phyloP scores from a whole-genome alignment of 805 yeast species.

The Metschnikowia hibisci region DNA sequence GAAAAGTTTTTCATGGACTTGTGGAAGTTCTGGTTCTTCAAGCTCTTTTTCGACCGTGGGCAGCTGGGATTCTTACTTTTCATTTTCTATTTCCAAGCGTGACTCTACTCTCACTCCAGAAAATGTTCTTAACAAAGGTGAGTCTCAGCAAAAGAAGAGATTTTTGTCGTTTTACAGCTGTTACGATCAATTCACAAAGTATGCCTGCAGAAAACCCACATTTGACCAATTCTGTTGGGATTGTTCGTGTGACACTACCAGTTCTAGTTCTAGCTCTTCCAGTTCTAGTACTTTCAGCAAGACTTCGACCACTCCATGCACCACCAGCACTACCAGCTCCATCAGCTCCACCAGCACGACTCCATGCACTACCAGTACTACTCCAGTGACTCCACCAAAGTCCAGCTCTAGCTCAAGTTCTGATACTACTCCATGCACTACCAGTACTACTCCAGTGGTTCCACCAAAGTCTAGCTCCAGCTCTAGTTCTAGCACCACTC shows the following conservation, averaged over 20 bases:
- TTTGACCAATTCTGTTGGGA: slow-evolving; percentile 11
- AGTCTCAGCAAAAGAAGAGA: slow-evolving; percentile 6
- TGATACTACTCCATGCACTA: background rate
- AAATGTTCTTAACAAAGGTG: background rate
- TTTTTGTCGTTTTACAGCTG: slow-evolving; percentile 2
- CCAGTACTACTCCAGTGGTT: background rate
- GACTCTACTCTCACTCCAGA: slow-evolving; percentile 4
- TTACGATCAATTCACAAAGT: background rate
- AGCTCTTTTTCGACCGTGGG: background rate
- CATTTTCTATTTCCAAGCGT: slow-evolving; percentile 3
- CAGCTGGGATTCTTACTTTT: slow-evolving; percentile 1
- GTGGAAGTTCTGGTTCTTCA: background rate
- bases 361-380: background rate
- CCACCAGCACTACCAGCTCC: background rate
- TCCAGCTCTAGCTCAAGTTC: background rate
- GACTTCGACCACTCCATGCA: slow-evolving; percentile 2
- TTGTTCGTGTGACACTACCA: slow-evolving; percentile 2
- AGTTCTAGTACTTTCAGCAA: background rate
- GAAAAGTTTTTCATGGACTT: slow-evolving; percentile 2
- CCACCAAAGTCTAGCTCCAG: slow-evolving; percentile 1
- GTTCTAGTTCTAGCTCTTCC: background rate
- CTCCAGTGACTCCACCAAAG: background rate
- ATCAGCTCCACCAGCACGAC: background rate
- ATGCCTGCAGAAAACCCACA: background rate
- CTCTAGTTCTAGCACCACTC: background rate